These are phyloP conservation scores for Ulota crispa DNA, from an alignment of 225 moss, liverwort and hornwort species.

Conservation along the genomic window DNA sequence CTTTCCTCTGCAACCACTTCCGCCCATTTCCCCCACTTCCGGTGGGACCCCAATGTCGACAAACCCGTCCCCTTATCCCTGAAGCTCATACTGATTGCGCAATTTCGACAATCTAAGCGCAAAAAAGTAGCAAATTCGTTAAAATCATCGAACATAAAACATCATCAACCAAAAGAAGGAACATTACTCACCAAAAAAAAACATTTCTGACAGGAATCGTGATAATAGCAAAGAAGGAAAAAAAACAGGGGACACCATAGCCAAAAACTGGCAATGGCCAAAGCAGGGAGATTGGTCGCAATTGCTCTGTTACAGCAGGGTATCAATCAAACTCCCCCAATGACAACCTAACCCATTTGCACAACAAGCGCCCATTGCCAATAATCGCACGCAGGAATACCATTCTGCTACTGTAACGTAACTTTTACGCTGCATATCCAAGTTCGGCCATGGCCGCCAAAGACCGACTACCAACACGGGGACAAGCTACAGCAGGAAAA, in stretches of 20 bases:
- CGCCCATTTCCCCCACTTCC: conserved; percentile 33
- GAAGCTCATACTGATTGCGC: background rate
- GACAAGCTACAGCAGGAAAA: background rate
- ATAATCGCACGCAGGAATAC: background rate
- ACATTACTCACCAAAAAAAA: background rate
- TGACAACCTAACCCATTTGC: background rate
- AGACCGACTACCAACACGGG: background rate
- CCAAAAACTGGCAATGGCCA: background rate
- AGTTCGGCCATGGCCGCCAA: background rate
- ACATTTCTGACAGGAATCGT: background rate
- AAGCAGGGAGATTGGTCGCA: background rate
- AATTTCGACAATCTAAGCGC: background rate
- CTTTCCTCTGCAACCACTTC: background rate
- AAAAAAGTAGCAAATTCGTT: background rate
- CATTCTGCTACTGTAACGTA: background rate
- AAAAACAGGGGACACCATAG: background rate
- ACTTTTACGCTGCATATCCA: background rate
- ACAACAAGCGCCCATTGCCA: background rate
- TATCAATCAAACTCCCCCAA: too few relatives aligned
- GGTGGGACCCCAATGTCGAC: background rate
- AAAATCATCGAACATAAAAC: background rate
- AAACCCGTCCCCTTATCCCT: background rate
- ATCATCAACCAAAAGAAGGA: background rate
- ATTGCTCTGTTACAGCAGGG: background rate
- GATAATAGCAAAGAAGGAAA: background rate